phyloP scores from a whole-genome alignment of 495 filamentous ascomycete genomes.

The Aspergillus funiculosus region DNA sequence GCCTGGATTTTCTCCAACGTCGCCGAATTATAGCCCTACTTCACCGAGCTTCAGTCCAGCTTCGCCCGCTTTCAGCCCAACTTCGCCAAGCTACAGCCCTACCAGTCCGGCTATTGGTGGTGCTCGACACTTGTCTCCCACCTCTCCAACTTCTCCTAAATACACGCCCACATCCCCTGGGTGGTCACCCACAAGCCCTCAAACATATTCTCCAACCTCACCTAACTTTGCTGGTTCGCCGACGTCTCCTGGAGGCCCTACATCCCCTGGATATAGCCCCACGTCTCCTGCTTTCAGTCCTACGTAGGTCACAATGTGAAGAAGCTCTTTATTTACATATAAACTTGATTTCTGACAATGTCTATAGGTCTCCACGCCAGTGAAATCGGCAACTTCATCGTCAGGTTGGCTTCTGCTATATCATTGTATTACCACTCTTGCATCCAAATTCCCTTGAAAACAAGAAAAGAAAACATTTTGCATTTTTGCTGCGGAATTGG shows the following conservation, averaged over 20 bases:
- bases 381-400: conserved; percentile 24
- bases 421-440: conserved; percentile 41
- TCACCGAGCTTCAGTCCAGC: conserved; percentile 59
- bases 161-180: conserved; percentile 72
- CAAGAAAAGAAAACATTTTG: conserved; percentile 38
- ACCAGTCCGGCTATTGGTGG: conserved; percentile 57
- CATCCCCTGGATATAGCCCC: conserved; percentile 53
- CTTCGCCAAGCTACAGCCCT: conserved; percentile 61
- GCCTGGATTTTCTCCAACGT: conserved; percentile 75
- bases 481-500: conserved; percentile 37
- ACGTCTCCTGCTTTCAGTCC: conserved; percentile 47
- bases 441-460: conserved; percentile 19
- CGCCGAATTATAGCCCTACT: conserved; percentile 56
- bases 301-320: conserved; percentile 28
- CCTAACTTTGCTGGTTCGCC: conserved; percentile 61
- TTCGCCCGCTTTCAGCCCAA: conserved; percentile 53
- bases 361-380: conserved; percentile 47
- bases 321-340: not conserved
- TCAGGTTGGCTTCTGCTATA: conserved; percentile 27
- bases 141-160: conserved; percentile 60
- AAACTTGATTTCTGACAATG: conserved; percentile 18
- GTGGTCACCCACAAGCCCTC: conserved; percentile 62
- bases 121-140: conserved; percentile 55
- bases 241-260: conserved; percentile 45
- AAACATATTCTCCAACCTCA: conserved; percentile 71